Percentiles rank a stretch among this genome's conserved stretches.
Evolutionary conservation across 1,284 basidiomycete genomes (phyloP).

Genomic region (Athelia sp.): DNA sequence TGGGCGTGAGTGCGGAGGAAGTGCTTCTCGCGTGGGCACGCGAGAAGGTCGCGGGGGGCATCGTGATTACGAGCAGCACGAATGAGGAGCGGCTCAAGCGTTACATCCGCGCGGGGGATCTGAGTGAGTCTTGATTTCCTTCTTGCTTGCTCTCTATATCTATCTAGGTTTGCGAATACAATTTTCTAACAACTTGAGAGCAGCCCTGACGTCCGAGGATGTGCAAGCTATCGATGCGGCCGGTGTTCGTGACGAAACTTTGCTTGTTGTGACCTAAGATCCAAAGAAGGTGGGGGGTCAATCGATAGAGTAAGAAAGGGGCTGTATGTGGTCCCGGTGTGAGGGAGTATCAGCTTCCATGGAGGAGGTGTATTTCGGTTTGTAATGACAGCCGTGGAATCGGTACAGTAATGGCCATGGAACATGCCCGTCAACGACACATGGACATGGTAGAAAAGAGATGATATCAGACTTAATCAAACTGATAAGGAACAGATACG

Average conservation of each 20-base stretch:
- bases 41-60: slow-evolving; percentile 50
- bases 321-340: too few species aligned
- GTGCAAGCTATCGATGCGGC: slow-evolving; percentile 18
- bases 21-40: slow-evolving; percentile 66
- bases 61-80: slow-evolving; percentile 66
- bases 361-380: too few species aligned
- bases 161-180: too few species aligned
- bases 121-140: slow-evolving; percentile 46
- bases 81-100: slow-evolving; percentile 58
- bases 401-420: too few species aligned
- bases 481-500: too few species aligned
- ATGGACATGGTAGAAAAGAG: too few species aligned
- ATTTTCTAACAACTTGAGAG: too few species aligned
- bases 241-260: slow-evolving; percentile 7
- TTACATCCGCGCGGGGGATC: slow-evolving; percentile 60
- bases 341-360: too few species aligned
- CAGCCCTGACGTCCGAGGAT: slow-evolving; percentile 16
- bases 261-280: background rate
- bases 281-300: background rate
- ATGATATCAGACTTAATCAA: too few species aligned
- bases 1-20: slow-evolving; percentile 58
- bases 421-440: too few species aligned
- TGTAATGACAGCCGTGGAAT: too few species aligned
- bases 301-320: background rate
- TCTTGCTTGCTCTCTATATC: background rate